phyloP scores from a whole-genome alignment of 2,329 filamentous ascomycete genomes.

The Knufia petricola region DNA sequence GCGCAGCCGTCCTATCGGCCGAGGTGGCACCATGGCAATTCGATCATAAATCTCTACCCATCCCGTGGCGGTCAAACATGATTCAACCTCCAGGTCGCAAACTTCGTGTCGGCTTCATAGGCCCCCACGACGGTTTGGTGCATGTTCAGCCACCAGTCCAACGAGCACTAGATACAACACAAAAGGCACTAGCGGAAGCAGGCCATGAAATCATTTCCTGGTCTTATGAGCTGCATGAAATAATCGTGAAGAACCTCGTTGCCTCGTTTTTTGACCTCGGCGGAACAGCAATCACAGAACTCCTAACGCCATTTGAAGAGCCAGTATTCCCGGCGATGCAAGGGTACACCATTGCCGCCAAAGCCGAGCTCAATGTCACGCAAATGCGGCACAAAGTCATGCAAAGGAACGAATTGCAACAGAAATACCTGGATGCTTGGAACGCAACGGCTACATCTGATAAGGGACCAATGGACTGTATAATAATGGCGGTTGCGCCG shows the following conservation, averaged over 20 bases:
- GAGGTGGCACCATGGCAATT: slow-evolving; percentile 29
- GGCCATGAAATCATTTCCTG: slow-evolving; percentile 31
- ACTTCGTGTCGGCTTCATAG: slow-evolving; percentile 31
- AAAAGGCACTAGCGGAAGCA: slow-evolving; percentile 26
- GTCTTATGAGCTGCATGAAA: slow-evolving; percentile 27
- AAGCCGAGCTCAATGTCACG: slow-evolving; percentile 22
- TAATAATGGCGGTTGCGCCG: slow-evolving; percentile 27
- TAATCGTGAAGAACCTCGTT: slow-evolving; percentile 25
- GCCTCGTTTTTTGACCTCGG: slow-evolving; percentile 23
- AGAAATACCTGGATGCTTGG: slow-evolving; percentile 31
- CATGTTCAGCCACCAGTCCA: slow-evolving; percentile 32
- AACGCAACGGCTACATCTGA: slow-evolving; percentile 23
- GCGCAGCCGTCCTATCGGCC: slow-evolving; percentile 27
- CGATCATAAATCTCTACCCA: slow-evolving; percentile 31
- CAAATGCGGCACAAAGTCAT: slow-evolving; percentile 26
- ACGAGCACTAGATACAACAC: slow-evolving; percentile 28
- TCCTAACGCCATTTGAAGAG: slow-evolving; percentile 23
- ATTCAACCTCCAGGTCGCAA: slow-evolving; percentile 29
- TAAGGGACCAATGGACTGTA: slow-evolving; percentile 28
- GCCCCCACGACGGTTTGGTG: slow-evolving; percentile 28
- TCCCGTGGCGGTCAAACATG: slow-evolving; percentile 30
- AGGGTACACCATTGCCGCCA: slow-evolving; percentile 19
- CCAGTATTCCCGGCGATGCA: slow-evolving; percentile 23
- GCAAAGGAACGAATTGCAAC: slow-evolving; percentile 26
- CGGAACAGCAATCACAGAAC: slow-evolving; percentile 22